Evolutionary conservation across 2,329 filamentous ascomycete species (phyloP), one percentile per base, ranked within the genome.

Genomic region (Neofusicoccum sp.): DNA sequence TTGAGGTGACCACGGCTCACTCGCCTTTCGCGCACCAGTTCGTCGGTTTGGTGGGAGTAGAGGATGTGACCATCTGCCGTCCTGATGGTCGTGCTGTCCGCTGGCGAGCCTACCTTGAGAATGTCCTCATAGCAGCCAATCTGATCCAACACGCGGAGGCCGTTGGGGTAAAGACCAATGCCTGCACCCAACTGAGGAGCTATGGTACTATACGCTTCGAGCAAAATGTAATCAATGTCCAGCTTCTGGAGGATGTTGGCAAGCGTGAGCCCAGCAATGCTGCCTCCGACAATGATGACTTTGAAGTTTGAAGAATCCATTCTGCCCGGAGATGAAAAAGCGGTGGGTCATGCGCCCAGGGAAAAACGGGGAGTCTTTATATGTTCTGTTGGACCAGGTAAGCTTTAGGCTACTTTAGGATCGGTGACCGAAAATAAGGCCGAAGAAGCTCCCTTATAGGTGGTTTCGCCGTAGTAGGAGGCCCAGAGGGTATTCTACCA

Each of bases 101-200:
- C 44, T 4, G 3, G 2, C 4, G 44, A 26, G 12, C 26, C 9
- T 6, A 16, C 14, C 26, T 48, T 16, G 11, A 31, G 11, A 33
- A 48, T 33, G 1, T 48, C n/a, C 26, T 48, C 44, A 16, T 48
- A 48, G 44, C 48, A 63, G 11, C 66, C 68, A 20, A 69, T 62
- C 9, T 69, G 68, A 36, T 69, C 68, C 9, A 70, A 63, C 24
- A 69, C 60, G 11, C 67, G 65, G 8, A 48, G 54, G 16, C 63
- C 63, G 33, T 61, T 60, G 2, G 67, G 62, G 5, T 59, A 24
- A 1, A 70, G 20, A 2, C 60, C 66, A 9, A 70, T 64, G 36
- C 57, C 59, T 1, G 67, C 68, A 3, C 68, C 68, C 2, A 63
- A 58, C 14, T 63, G 54, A 11, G 68, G 65, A 5, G 65, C 64